Percentiles rank a stretch among this genome's conserved stretches.
Conservation (phyloP, 768 basidiomycete species). For the Austroboletus eburneus region DNA sequence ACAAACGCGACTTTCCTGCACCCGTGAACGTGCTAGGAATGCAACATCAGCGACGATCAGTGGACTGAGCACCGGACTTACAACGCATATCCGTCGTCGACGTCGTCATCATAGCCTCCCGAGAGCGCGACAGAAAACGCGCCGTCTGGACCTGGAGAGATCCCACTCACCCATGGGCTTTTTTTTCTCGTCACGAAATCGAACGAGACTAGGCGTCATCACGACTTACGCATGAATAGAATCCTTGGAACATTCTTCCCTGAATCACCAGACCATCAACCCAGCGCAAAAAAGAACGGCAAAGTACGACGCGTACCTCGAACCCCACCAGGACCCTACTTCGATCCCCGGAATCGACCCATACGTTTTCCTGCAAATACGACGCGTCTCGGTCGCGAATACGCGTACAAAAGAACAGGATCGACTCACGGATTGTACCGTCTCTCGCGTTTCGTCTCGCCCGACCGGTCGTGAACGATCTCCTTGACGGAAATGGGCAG, state of each 20-base stretch:
- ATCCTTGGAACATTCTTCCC: slow-evolving; percentile 65
- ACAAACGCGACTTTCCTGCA: slow-evolving; percentile 44
- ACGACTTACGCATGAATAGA: slow-evolving; percentile 77
- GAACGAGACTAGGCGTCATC: neutral
- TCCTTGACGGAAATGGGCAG: slow-evolving; percentile 38
- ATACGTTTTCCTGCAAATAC: slow-evolving; percentile 57
- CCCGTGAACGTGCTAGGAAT: slow-evolving; percentile 70
- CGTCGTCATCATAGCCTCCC: slow-evolving; percentile 85
- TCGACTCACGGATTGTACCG: slow-evolving; percentile 31
- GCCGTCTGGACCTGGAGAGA: slow-evolving; percentile 55
- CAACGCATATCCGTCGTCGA: slow-evolving; percentile 81
- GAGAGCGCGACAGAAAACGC: slow-evolving; percentile 85
- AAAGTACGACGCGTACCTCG: slow-evolving; percentile 51
- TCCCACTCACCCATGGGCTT: slow-evolving; percentile 86
- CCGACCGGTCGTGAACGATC: slow-evolving; percentile 33
- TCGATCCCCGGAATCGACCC: slow-evolving; percentile 76
- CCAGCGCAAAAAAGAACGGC: no score
- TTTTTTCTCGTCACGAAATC: neutral
- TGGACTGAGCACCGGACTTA: slow-evolving; percentile 36
- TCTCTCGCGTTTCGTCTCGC: slow-evolving; percentile 32
- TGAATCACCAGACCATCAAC: slow-evolving; percentile 13
- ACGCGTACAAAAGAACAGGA: neutral
- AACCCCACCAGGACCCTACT: slow-evolving; percentile 83
- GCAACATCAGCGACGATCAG: neutral
- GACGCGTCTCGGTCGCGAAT: slow-evolving; percentile 18